Evolutionary conservation across 371 early-diverging fungal genomes (phyloP).

Genomic region (Mortierella sp.): DNA sequence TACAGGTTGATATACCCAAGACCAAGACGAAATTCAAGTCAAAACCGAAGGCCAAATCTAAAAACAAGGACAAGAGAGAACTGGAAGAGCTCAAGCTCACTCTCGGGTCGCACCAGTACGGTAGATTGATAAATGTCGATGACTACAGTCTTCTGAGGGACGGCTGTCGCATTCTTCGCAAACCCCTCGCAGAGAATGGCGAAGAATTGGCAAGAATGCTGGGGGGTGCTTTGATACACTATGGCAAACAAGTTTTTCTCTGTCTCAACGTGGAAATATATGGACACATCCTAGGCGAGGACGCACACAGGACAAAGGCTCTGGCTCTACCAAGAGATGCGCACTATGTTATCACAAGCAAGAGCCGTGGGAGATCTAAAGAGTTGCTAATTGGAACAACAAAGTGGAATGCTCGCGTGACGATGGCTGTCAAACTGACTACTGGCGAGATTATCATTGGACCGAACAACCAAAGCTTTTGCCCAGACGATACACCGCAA

Average conservation of each 20-base stretch:
- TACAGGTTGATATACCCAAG: too few species aligned
- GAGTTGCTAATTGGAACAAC: not conserved
- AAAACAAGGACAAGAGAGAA: too few species aligned
- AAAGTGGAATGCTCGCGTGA: not conserved
- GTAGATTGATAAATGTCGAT: too few species aligned
- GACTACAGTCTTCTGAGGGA: too few species aligned
- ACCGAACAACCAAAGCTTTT: not conserved
- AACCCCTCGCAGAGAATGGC: too few species aligned
- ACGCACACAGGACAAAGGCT: not conserved
- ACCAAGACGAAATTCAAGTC: too few species aligned
- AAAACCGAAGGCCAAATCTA: too few species aligned
- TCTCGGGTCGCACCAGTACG: too few species aligned
- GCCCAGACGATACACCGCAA: not conserved
- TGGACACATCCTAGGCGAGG: not conserved
- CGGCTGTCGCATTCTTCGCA: too few species aligned
- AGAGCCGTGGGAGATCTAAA: not conserved
- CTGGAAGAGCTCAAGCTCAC: too few species aligned
- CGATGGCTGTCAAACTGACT: not conserved
- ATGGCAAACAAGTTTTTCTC: not conserved
- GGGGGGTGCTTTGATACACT: not conserved
- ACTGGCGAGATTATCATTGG: not conserved
- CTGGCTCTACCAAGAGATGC: not conserved
- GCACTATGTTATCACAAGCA: not conserved
- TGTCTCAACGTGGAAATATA: not conserved
- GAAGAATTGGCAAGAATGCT: conserved; percentile 1